A percentile compares a stretch with the other conserved stretches of the same genome.
Evolutionary conservation across 495 filamentous ascomycete species (phyloP).

Genomic region (Penicillium paxilli): DNA sequence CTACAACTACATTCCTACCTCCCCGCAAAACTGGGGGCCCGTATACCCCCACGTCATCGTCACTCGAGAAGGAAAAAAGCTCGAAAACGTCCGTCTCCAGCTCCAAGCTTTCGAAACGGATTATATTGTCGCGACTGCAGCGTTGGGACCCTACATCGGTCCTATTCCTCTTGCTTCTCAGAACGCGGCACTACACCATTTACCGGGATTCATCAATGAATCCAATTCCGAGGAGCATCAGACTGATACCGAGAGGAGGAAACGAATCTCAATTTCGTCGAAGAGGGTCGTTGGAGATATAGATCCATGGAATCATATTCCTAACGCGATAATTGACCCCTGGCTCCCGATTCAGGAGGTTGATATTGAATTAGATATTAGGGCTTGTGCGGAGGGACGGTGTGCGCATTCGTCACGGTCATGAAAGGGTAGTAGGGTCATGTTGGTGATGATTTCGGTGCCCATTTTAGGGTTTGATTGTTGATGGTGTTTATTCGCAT

Average conservation of each 20-base stretch:
- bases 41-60: conserved; percentile 52
- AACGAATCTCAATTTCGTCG: conserved; percentile 19
- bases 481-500: background rate
- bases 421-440: too few relatives aligned
- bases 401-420: conserved; percentile 16
- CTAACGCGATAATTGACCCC: conserved; percentile 14
- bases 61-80: conserved; percentile 44
- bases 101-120: conserved; percentile 60
- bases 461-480: background rate
- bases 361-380: conserved; percentile 26
- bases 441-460: background rate
- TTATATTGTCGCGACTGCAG: conserved; percentile 62
- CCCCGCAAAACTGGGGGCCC: conserved; percentile 44
- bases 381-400: conserved; percentile 24
- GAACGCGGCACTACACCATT: conserved; percentile 8
- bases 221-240: too few relatives aligned
- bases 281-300: conserved; percentile 19
- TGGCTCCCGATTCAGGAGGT: conserved; percentile 31
- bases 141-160: conserved; percentile 34
- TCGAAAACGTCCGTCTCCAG: conserved; percentile 59
- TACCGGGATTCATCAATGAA: conserved; percentile 2
- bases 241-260: too few relatives aligned
- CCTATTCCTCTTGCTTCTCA: conserved; percentile 2
- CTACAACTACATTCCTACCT: conserved; percentile 17
- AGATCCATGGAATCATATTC: background rate